A percentile compares a stretch with the other conserved stretches of the same genome.
Conservation (phyloP, 148 eudicot genomes). For the Nepenthes mirabilis region DNA sequence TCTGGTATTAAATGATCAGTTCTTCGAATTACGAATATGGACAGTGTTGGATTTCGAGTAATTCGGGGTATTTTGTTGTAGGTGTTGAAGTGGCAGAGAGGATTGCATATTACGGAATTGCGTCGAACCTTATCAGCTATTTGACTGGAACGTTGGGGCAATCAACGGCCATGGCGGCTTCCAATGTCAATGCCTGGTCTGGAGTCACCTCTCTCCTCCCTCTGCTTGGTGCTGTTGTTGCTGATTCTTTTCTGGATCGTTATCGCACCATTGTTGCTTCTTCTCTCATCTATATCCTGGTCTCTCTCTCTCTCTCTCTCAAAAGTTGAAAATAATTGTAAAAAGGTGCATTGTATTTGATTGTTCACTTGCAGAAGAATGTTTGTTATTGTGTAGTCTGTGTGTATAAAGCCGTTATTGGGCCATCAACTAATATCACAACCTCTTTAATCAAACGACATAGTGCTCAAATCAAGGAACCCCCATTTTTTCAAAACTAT, state of each 20-base stretch:
- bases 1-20: not conserved
- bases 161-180: slow-evolving; percentile 52
- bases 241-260: slow-evolving; percentile 50
- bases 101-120: slow-evolving; percentile 45
- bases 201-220: slow-evolving; percentile 44
- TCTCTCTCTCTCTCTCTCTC: slow-evolving; percentile 6
- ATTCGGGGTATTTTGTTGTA: slow-evolving; percentile 4
- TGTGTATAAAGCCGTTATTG: too few species aligned
- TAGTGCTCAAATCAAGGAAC: too few species aligned
- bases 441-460: too few species aligned
- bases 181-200: slow-evolving; percentile 43
- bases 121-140: slow-evolving; percentile 42
- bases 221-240: slow-evolving; percentile 48
- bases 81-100: slow-evolving; percentile 63
- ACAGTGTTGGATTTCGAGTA: not conserved
- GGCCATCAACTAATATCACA: too few species aligned
- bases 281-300: slow-evolving; percentile 45
- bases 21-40: not conserved
- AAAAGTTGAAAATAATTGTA: too few species aligned
- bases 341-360: too few species aligned
- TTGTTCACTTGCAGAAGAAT: too few species aligned
- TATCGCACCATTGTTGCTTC: slow-evolving; percentile 38
- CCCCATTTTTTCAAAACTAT: too few species aligned
- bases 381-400: too few species aligned
- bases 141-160: slow-evolving; percentile 50